Base-by-base conservation (phyloP, 1,284 basidiomycete genomes). In the Malassezia brasiliensis region DNA sequence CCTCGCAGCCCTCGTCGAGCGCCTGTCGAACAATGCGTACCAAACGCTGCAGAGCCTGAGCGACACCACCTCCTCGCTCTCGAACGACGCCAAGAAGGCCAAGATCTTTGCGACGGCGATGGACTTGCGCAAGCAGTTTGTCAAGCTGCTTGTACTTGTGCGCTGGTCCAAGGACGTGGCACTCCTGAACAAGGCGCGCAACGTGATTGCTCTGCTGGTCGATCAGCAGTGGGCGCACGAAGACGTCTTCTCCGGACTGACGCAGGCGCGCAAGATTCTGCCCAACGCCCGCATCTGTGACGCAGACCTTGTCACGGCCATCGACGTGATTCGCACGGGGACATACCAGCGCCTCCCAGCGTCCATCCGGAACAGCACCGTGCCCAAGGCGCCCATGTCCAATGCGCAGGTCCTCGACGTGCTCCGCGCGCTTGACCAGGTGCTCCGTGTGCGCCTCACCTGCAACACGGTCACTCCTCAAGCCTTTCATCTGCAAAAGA, bases 21-120 rank as follows among this genome's bases (percentile, higher is more conserved):
- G 87, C 52, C 80, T 87, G 46, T 80, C 82, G 63, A 87, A 88
- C 72, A 79, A 83, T 39, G 85, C 88, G 63, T 91, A 88, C 75
- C 83, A 86, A 34, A 86, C 89, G 65, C 77, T 91, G 38, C 83
- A 82, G 2, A 88, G 88, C 74, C 78, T 88, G 69, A 83, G 85
- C 45, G 89, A 91, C 78, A 90, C 87, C 84, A 89, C 91, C 75
- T 87, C 88, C 11, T 84, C 84, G 62, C 83, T 86, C 79, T 84
- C 86, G 12, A 87, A 90, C 69, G 78, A 78, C n/a, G 84, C 83
- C 35, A 81, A 87, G 47, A 90, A 90, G 68, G 82, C 85, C 32
- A 84, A 81, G 22, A 79, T 93, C 38, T 87, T 87, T 10, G 85
- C 89, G 63, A 90, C 87, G 80, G 87, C 90, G 0, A 83, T 90